A percentile compares a stretch with the other conserved stretches of the same genome.
Conservation (phyloP, 2,329 filamentous ascomycete genomes). For the Ascosphaera aggregata region DNA sequence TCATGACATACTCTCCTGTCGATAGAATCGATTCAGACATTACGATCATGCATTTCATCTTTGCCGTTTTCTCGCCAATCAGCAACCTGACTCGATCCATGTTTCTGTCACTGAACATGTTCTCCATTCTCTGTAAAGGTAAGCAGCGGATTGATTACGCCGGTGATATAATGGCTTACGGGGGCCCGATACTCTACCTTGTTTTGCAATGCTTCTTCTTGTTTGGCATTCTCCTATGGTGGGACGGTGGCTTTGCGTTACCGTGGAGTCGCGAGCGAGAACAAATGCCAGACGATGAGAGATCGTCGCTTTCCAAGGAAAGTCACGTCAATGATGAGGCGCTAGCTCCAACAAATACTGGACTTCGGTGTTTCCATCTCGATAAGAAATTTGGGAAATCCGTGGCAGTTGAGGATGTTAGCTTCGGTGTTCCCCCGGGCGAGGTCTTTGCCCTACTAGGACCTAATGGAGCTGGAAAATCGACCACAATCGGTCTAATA, state of each 20-base stretch:
- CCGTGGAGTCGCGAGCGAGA: conserved; percentile 24
- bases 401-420: conserved; percentile 68
- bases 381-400: conserved; percentile 57
- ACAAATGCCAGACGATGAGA: conserved; percentile 21
- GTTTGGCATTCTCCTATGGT: conserved; percentile 52
- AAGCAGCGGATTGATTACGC: conserved; percentile 43
- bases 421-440: conserved; percentile 55
- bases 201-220: conserved; percentile 48
- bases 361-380: conserved; percentile 55
- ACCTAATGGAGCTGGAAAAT: conserved; percentile 81
- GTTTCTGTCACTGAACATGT: conserved; percentile 60
- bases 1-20: conserved; percentile 51
- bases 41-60: conserved; percentile 47
- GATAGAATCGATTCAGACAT: conserved; percentile 44
- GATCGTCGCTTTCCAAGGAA: conserved; percentile 17
- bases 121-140: conserved; percentile 49
- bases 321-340: conserved; percentile 44
- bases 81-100: conserved; percentile 51
- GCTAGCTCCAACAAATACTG: conserved; percentile 37
- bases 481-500: conserved; percentile 70
- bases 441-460: conserved; percentile 79
- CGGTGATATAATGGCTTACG: conserved; percentile 48
- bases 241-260: conserved; percentile 50
- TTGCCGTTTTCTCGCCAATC: conserved; percentile 52
- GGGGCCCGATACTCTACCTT: conserved; percentile 66